These are phyloP conservation scores for Bryum argenteum DNA, from an alignment of 225 moss, liverwort and hornwort species.

Conservation along the genomic window DNA sequence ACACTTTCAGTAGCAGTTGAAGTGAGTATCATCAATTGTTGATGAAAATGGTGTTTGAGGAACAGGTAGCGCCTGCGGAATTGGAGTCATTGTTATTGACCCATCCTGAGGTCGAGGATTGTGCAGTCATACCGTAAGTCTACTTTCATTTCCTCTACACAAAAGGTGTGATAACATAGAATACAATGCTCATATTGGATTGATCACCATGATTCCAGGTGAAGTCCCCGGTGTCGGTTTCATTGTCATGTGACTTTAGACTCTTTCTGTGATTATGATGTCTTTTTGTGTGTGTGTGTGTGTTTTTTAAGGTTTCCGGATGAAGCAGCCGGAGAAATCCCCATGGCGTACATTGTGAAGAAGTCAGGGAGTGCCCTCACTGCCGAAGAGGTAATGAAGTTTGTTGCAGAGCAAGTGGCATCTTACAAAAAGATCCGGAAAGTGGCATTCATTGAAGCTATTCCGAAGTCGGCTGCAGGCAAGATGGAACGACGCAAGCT, in stretches of 20 bases:
- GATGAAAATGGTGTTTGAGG: constrained; percentile 5
- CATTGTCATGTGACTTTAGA: neutral
- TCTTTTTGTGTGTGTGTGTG: neutral
- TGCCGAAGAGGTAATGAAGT: constrained; percentile 39
- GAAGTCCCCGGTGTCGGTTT: no score
- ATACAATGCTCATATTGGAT: no score
- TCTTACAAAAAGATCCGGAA: constrained; percentile 55
- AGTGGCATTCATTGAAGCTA: constrained; percentile 49
- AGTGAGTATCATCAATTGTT: neutral
- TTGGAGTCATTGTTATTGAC: constrained; percentile 44
- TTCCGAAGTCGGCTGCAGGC: constrained; percentile 59
- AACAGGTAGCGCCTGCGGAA: constrained; percentile 69
- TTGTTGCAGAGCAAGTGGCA: constrained; percentile 49
- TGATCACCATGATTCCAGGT: no score
- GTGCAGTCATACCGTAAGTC: constrained; percentile 66
- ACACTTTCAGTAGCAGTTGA: neutral
- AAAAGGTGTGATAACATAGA: no score
- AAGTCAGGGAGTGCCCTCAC: constrained; percentile 39
- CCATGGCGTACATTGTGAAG: constrained; percentile 56
- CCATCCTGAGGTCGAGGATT: constrained; percentile 46
- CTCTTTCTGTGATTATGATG: neutral
- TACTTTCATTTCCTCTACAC: neutral
- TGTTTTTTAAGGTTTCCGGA: constrained; percentile 43
- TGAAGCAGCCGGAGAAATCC: constrained; percentile 58
- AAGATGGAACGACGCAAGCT: constrained; percentile 56